These are phyloP conservation scores for Aspergillus leporis DNA, from an alignment of 495 filamentous ascomycete genomes.

Conservation along the genomic window DNA sequence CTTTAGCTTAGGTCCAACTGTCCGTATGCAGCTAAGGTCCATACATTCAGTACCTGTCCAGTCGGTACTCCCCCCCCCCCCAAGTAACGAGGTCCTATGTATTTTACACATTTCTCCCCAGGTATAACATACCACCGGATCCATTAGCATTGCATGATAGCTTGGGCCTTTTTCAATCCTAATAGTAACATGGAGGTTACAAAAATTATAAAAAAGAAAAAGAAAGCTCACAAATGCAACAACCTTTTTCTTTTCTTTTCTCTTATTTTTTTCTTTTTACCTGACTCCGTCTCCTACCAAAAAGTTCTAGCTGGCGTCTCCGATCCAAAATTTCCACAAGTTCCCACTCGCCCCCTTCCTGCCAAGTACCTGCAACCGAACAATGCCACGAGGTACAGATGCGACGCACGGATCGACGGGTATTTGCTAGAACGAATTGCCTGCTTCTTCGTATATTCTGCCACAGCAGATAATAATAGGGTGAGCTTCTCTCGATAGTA, in stretches of 20 bases:
- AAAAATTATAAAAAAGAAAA: neutral
- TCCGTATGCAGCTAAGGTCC: neutral
- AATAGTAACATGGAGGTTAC: too few species aligned
- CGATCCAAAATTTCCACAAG: slow-evolving; percentile 5
- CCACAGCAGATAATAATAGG: neutral
- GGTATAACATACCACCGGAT: too few species aligned
- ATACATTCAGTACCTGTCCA: neutral
- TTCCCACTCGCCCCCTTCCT: neutral
- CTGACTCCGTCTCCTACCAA: neutral
- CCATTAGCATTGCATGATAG: too few species aligned
- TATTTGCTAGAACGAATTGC: slow-evolving; percentile 9
- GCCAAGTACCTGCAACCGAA: slow-evolving; percentile 17
- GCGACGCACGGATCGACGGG: slow-evolving; percentile 22
- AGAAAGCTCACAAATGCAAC: neutral
- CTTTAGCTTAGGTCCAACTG: neutral
- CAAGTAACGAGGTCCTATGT: too few species aligned
- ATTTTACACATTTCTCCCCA: too few species aligned
- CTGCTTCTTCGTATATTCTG: slow-evolving; percentile 2
- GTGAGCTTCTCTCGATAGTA: neutral
- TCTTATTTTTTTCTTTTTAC: neutral
- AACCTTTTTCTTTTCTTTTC: neutral
- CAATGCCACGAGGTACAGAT: slow-evolving; percentile 22
- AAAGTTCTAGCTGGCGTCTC: neutral
- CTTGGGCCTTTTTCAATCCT: too few species aligned
- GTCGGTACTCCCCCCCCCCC: neutral